Base-by-base conservation (phyloP, 208 protist genomes). In the Novymonas esmeraldas region DNA sequence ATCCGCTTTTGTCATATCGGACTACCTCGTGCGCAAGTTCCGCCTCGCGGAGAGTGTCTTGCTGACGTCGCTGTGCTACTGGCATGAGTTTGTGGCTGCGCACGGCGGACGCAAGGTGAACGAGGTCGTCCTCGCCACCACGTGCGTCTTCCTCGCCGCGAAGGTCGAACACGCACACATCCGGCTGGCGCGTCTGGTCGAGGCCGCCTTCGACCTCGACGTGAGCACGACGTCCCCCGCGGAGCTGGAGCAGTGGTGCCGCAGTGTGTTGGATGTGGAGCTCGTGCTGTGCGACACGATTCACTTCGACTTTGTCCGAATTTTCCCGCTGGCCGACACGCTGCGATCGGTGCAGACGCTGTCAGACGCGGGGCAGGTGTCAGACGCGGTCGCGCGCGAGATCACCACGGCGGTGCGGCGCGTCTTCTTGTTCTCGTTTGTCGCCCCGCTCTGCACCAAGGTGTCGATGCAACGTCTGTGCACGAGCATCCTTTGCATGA, bases 161-260 rank as follows among this genome's bases (percentile, higher is more conserved):
- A 96, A 96, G 52, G 85, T 96, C 7, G 87, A 93, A 64, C 91
- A 96, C 68, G 89, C 87, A 31, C 86, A 87, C 61, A 61, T 94
- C n/a, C 81, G 79, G 24, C 74, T 89, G 6, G 83, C 69, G 18
- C 70, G 82, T 20, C 65, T 96, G 29, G 74, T 94, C 46, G 63
- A 71, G 29, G 33, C 76, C 33, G 82, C 83, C 9, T 88, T 96
- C 54, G 91, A 94, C 39, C 56, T 94, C 26, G 61, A 79, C 50
- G 59, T 31, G 16, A 60, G 14, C 64, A 69, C 63, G 0, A 50
- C 64, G 29, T 3, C 62, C 31, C 36, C 29, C 38, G 72, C 56
- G 54, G 81, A 83, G 67, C 58, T 81, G 31, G 72, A 79, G 50
- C 56, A 71, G 63, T 79, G 88, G 86, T 79, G 86, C 7, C 58